Evolutionary conservation across 768 basidiomycete species (phyloP).

Genomic region (Asterophora lycoperdoides): DNA sequence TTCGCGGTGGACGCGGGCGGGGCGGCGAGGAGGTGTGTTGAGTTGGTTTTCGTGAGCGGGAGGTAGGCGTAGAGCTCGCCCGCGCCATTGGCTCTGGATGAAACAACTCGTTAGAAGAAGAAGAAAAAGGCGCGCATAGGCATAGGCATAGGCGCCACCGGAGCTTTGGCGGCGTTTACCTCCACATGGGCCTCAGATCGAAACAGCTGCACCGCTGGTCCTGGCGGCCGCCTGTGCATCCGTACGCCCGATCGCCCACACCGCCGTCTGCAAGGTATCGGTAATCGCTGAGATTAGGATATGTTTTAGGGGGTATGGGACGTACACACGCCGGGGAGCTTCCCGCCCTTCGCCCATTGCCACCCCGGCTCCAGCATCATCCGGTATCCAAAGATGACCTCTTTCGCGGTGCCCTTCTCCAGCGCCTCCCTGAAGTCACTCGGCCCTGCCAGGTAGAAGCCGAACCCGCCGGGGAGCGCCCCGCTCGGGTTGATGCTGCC

Average conservation of each 20-base stretch:
- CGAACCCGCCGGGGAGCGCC: constrained; percentile 56
- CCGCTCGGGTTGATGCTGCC: constrained; percentile 59
- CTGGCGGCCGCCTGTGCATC: constrained; percentile 66
- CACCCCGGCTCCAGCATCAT: constrained; percentile 61
- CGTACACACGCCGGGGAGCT: constrained; percentile 70
- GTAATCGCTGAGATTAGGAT: too few species aligned
- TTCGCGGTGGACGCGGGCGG: constrained; percentile 50
- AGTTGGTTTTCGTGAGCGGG: constrained; percentile 47
- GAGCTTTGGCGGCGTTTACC: constrained; percentile 32
- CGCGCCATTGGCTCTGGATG: constrained; percentile 39
- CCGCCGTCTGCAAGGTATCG: constrained; percentile 45
- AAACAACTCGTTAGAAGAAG: background rate
- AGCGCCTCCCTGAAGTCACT: constrained; percentile 34
- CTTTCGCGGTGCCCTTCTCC: constrained; percentile 35
- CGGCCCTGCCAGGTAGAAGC: constrained; percentile 64
- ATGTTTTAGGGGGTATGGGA: too few species aligned
- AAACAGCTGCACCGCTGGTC: constrained; percentile 64
- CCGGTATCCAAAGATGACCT: constrained; percentile 61
- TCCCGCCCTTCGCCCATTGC: constrained; percentile 72
- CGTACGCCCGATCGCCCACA: constrained; percentile 51
- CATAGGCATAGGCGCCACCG: too few species aligned
- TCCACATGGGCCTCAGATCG: constrained; percentile 71
- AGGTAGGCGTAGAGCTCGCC: constrained; percentile 73
- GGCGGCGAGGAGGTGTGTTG: constrained; percentile 36
- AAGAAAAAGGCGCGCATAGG: background rate